Evolutionary conservation across 202 grass and related monocot species (phyloP).

Genomic region (Brachypodium distachyon): DNA sequence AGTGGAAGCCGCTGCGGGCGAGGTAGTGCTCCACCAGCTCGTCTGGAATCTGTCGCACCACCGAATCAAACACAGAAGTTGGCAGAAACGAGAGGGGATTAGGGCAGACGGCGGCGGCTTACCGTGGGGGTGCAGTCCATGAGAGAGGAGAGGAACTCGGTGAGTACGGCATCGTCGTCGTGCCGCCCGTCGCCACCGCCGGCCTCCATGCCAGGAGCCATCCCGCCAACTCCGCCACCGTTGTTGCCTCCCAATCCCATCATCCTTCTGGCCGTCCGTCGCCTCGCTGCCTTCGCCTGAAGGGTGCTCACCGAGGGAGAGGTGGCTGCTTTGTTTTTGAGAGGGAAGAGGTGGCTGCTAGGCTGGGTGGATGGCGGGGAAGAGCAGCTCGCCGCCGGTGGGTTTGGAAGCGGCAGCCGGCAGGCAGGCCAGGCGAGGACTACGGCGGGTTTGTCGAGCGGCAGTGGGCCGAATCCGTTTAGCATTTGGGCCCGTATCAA

Average conservation of each 20-base stretch:
- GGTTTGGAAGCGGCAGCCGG: not conserved
- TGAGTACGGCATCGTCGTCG: conserved; percentile 73
- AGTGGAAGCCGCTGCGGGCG: conserved; percentile 87
- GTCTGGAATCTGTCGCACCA: conserved; percentile 61
- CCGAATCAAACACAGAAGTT: not conserved
- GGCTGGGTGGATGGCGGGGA: not conserved
- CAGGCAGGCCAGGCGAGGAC: not conserved
- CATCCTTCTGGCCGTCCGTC: conserved; percentile 29
- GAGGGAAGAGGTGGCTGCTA: not conserved
- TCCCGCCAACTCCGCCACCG: conserved; percentile 9
- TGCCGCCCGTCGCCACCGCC: conserved; percentile 51
- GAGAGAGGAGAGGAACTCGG: conserved; percentile 91
- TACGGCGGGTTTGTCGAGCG: not conserved
- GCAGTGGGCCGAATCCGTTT: too few relatives aligned
- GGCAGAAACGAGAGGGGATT: not conserved
- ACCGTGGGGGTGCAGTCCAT: conserved; percentile 98
- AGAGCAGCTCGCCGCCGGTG: not conserved
- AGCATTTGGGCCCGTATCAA: too few relatives aligned
- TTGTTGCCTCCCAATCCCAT: conserved; percentile 56
- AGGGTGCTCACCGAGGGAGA: not conserved
- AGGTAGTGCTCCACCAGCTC: conserved; percentile 98
- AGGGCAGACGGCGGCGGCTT: not conserved
- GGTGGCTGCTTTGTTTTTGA: too few relatives aligned
- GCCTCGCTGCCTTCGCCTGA: not conserved
- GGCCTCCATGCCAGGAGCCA: conserved; percentile 21